A percentile compares a stretch with the other conserved stretches of the same genome.
Evolutionary conservation across 805 yeast genomes (phyloP).

Genomic region (Candida nitratophila): DNA sequence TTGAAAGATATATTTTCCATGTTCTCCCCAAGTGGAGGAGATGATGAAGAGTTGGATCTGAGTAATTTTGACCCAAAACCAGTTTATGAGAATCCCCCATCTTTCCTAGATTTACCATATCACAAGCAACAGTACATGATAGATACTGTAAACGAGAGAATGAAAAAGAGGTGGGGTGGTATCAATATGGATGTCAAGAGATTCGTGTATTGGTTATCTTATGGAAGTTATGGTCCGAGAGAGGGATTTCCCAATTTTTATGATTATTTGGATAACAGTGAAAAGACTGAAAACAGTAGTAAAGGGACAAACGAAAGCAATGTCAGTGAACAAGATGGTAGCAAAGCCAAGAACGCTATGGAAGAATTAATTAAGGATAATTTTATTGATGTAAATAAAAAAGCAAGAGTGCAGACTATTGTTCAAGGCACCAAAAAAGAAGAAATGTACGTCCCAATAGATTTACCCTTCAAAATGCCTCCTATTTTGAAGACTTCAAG

Average conservation of each 20-base stretch:
- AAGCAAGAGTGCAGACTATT: not conserved
- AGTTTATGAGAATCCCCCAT: constrained; percentile 22
- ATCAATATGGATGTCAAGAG: constrained; percentile 43
- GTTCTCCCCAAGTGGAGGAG: constrained; percentile 22
- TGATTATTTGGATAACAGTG: constrained; percentile 14
- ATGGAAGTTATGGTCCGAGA: constrained; percentile 69
- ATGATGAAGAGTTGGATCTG: constrained; percentile 25
- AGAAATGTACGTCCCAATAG: constrained; percentile 36
- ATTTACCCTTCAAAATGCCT: constrained; percentile 50
- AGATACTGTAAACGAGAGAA: constrained; percentile 37
- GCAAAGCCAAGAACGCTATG: not conserved
- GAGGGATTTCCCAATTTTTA: constrained; percentile 43
- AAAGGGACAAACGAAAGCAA: not conserved
- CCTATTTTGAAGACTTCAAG: constrained; percentile 19
- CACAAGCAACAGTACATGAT: constrained; percentile 53
- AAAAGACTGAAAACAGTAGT: too few relatives aligned
- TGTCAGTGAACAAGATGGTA: not conserved
- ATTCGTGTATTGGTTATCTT: constrained; percentile 53
- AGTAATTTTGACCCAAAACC: constrained; percentile 26
- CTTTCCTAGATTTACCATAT: constrained; percentile 26
- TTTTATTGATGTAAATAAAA: not conserved
- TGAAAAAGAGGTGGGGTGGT: constrained; percentile 49
- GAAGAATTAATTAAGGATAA: not conserved
- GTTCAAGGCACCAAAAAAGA: not conserved
- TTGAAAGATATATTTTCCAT: constrained; percentile 31